These are phyloP conservation scores for Pseudopediastrum boryanum DNA, from an alignment of 139 green algal species.

Conservation along the genomic window DNA sequence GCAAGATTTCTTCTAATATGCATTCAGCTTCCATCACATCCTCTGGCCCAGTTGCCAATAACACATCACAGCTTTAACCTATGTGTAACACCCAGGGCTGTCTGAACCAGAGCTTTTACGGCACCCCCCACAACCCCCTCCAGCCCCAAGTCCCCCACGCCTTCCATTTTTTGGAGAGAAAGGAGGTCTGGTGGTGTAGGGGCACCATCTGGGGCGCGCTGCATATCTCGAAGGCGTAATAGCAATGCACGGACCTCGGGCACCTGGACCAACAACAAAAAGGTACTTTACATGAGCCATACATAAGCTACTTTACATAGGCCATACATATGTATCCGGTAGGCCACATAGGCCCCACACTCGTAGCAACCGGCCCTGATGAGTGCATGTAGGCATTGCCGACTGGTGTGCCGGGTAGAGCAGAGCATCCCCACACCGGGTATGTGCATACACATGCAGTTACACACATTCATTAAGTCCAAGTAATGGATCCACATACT, in stretches of 20 bases:
- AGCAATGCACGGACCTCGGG: constrained; percentile 48
- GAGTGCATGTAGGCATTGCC: not conserved
- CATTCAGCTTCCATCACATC: too few species aligned
- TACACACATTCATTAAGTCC: too few species aligned
- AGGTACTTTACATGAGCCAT: not conserved
- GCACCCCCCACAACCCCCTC: constrained; percentile 37
- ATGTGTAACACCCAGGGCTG: constrained; percentile 16
- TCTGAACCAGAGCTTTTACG: constrained; percentile 39
- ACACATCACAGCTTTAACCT: too few species aligned
- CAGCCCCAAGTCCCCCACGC: constrained; percentile 22
- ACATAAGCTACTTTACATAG: too few species aligned
- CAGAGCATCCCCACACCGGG: not conserved
- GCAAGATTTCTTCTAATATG: too few species aligned
- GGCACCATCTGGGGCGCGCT: constrained; percentile 46
- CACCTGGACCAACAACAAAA: constrained; percentile 23
- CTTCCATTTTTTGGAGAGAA: not conserved
- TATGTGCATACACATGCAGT: not conserved
- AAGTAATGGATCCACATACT: too few species aligned
- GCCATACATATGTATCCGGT: not conserved
- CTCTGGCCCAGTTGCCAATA: too few species aligned
- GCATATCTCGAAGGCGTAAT: constrained; percentile 55
- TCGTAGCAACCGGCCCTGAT: not conserved
- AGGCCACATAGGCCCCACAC: not conserved
- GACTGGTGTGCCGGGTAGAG: not conserved
- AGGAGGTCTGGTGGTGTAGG: constrained; percentile 42